Base-by-base conservation (phyloP, 1,284 basidiomycete species). In the Cutaneotrichosporon daszewskae region DNA sequence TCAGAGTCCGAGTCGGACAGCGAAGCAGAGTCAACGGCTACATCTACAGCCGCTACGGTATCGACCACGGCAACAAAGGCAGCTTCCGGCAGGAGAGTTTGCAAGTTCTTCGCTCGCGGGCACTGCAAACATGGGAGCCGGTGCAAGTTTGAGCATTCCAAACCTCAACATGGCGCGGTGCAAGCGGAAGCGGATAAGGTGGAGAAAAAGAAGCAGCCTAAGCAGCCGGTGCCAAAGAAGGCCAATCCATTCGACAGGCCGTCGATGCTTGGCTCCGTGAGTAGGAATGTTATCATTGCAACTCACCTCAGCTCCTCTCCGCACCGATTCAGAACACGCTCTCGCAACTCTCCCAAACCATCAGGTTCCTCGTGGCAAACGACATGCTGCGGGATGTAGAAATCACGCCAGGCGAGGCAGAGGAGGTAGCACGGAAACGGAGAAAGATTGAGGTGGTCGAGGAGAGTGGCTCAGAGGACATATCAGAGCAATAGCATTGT, bases 291-390 rank as follows among this genome's bases (percentile, higher is more conserved):
- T 12, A 2, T 11, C 19, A 18, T 14, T n/a, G 13, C 5, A 4
- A 20, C 40, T 47, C 25, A 47, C 31, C 2, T 14, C 33, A 68
- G 64, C 48, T 68, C 11, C 77, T 97, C 6, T 75, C 84, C 17
- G 85, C 84, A 11, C 92, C 97, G 61, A 90, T 96, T 38, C 80
- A 83, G 22, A 80, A 89, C 59, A 92, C 94, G 0, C 78, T 95
- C 5, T 89, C 87, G 3, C 92, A 95, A 66, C 75, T 97, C 2
- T 88, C 90, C 0, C 94, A 97, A 69, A 87, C 87, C 3, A 87
- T 97, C 58, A 82, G 82, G 25, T 98, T 97, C 69, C 70, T 97
- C 13, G 88, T 89, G 3, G 85, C 88, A 51, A 98, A 98, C 57
- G 82, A 90, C 59, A 92, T 94, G 72, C 73, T 98, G 13, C 73